These are phyloP conservation scores for Coniella vitis DNA, from an alignment of 2,329 filamentous ascomycete species.

Conservation along the genomic window DNA sequence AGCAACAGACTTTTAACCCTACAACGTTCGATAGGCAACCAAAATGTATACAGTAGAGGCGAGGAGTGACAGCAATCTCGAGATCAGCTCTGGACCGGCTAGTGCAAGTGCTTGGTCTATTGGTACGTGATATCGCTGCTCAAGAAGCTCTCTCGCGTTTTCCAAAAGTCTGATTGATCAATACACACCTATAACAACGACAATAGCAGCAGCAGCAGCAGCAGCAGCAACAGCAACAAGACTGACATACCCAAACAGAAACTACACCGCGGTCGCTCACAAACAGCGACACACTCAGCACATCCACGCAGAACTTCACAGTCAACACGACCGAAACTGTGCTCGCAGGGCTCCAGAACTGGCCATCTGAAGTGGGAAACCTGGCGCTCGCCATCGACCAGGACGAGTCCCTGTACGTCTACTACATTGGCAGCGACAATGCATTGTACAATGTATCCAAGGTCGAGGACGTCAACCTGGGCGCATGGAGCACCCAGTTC, in stretches of 20 bases:
- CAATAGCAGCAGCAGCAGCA: too few species aligned
- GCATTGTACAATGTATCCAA: background rate
- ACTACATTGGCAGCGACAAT: slow-evolving; percentile 6
- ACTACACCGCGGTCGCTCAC: background rate
- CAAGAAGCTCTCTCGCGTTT: too few species aligned
- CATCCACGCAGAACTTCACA: slow-evolving; percentile 5
- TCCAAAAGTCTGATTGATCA: too few species aligned
- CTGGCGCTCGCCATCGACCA: slow-evolving; percentile 3
- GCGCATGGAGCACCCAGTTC: background rate
- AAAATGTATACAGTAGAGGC: slow-evolving; percentile 2
- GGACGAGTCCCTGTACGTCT: background rate
- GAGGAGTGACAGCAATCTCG: slow-evolving; percentile 2
- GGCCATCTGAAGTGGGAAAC: background rate
- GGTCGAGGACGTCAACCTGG: background rate
- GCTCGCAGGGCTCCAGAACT: background rate
- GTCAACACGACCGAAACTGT: background rate
- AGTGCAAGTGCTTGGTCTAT: background rate
- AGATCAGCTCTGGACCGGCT: background rate
- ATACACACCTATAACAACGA: too few species aligned
- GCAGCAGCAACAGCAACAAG: too few species aligned
- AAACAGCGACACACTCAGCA: slow-evolving; percentile 2
- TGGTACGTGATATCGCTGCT: background rate
- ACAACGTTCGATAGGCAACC: background rate
- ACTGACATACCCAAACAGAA: background rate
- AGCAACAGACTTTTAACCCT: too few species aligned